These are phyloP conservation scores for Harrya chromipes DNA, from an alignment of 768 basidiomycete genomes.

Conservation along the genomic window DNA sequence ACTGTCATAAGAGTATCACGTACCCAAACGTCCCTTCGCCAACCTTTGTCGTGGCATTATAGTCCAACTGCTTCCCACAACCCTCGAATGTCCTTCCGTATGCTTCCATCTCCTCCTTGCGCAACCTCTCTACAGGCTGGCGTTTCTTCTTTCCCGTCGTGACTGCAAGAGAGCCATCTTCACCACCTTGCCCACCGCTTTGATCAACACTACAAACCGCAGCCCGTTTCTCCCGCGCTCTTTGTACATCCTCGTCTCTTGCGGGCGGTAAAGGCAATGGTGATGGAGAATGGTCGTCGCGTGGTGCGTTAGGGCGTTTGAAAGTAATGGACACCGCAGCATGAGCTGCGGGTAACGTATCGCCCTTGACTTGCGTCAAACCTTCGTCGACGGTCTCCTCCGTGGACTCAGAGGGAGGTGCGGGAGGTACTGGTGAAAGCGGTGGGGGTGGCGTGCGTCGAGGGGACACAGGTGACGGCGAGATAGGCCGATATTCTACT, in stretches of 20 bases:
- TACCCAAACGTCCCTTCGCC: constrained; percentile 98
- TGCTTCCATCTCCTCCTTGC: constrained; percentile 61
- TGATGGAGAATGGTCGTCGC: constrained; percentile 44
- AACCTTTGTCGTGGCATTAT: constrained; percentile 79
- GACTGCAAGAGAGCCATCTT: neutral
- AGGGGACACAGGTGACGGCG: constrained; percentile 24
- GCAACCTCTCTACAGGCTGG: constrained; percentile 47
- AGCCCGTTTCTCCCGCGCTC: constrained; percentile 26
- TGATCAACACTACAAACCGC: constrained; percentile 6
- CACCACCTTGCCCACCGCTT: constrained; percentile 1
- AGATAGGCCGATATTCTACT: constrained; percentile 19
- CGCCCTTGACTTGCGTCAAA: constrained; percentile 21
- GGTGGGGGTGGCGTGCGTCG: constrained; percentile 19
- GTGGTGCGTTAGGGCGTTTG: constrained; percentile 47
- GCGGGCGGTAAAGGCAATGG: constrained; percentile 34
- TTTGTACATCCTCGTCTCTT: constrained; percentile 24
- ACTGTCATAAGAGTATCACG: constrained; percentile 29
- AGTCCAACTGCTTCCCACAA: constrained; percentile 70
- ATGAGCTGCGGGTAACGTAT: constrained; percentile 36
- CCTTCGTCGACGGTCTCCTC: constrained; percentile 21
- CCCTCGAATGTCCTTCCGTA: constrained; percentile 70
- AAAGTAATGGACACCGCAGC: constrained; percentile 39
- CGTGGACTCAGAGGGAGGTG: constrained; percentile 38
- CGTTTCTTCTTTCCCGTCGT: constrained; percentile 33
- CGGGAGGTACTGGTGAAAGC: constrained; percentile 23